phyloP scores from a whole-genome alignment of 345 rosid genomes.

The Heritiera fomes region DNA sequence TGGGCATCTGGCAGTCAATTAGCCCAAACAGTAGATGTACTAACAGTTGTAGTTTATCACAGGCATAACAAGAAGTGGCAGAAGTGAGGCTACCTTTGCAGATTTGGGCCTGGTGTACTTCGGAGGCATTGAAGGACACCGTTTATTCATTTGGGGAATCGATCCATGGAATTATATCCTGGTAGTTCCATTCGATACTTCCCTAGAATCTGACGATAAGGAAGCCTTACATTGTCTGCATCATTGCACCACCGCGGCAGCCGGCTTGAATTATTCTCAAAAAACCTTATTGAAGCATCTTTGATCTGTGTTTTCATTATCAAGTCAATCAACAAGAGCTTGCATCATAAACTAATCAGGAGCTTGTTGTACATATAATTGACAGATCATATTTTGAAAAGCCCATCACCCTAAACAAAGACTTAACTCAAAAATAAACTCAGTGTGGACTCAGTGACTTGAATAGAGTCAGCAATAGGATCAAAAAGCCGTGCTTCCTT shows the following conservation, averaged over 20 bases:
- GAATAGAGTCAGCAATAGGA: no score
- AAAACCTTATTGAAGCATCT: slow-evolving; percentile 64
- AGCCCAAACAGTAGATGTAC: background rate
- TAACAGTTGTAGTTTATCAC: background rate
- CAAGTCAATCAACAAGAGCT: background rate
- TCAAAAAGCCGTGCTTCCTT: slow-evolving; percentile 83
- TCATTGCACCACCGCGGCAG: slow-evolving; percentile 93
- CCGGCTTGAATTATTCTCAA: slow-evolving; percentile 60
- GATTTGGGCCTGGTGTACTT: slow-evolving; percentile 61
- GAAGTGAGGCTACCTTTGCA: slow-evolving; percentile 45
- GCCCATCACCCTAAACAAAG: background rate
- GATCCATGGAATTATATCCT: slow-evolving; percentile 77
- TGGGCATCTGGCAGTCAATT: slow-evolving; percentile 3
- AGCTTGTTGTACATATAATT: background rate
- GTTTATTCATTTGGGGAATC: slow-evolving; percentile 67
- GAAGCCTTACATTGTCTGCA: slow-evolving; percentile 66
- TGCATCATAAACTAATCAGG: background rate
- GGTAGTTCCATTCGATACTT: slow-evolving; percentile 95
- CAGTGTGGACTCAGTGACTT: slow-evolving; percentile 83
- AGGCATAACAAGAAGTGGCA: background rate
- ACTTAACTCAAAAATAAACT: no score
- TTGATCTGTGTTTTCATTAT: slow-evolving; percentile 55
- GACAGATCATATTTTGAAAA: background rate
- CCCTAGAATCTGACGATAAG: slow-evolving; percentile 78
- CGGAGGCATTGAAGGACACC: slow-evolving; percentile 89